Evolutionary conservation across 352 stramenopile genomes (phyloP).

Genomic region (Phytopythium vexans): DNA sequence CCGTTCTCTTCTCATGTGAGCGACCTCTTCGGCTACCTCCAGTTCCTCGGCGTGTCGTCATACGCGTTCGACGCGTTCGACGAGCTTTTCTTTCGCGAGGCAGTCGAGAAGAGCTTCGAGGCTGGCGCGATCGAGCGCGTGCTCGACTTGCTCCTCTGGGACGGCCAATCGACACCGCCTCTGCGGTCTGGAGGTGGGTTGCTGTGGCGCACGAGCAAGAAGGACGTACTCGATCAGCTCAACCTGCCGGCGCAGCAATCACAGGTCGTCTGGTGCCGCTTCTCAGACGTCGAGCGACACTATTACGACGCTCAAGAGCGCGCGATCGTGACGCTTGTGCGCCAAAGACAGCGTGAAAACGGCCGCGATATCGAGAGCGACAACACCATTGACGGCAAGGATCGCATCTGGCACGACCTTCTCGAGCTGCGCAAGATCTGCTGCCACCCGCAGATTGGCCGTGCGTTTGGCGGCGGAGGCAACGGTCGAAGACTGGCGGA

Average conservation of each 20-base stretch:
- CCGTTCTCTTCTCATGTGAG: slow-evolving; percentile 79
- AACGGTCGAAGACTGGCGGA: slow-evolving; percentile 13
- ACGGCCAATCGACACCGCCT: slow-evolving; percentile 9
- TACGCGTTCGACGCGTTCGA: slow-evolving; percentile 21
- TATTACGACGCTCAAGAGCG: slow-evolving; percentile 76
- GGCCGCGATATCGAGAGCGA: slow-evolving; percentile 5
- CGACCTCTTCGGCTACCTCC: slow-evolving; percentile 85
- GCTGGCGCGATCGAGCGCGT: slow-evolving; percentile 37
- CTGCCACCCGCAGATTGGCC: slow-evolving; percentile 89
- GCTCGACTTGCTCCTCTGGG: slow-evolving; percentile 47
- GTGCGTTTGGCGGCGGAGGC: slow-evolving; percentile 12
- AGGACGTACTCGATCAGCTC: slow-evolving; percentile 66
- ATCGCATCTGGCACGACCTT: slow-evolving; percentile 61
- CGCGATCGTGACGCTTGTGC: slow-evolving; percentile 35
- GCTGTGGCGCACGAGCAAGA: slow-evolving; percentile 80
- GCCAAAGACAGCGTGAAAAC: slow-evolving; percentile 20
- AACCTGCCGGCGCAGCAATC: slow-evolving; percentile 49
- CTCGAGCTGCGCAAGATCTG: slow-evolving; percentile 88
- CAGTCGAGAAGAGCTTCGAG: slow-evolving; percentile 33
- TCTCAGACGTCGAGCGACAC: slow-evolving; percentile 71
- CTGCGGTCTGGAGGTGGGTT: slow-evolving; percentile 26
- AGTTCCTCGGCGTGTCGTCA: slow-evolving; percentile 57
- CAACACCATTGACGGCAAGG: slow-evolving; percentile 30
- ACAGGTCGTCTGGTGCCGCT: slow-evolving; percentile 60
- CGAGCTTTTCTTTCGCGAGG: slow-evolving; percentile 27